Base-by-base conservation (phyloP, 768 basidiomycete genomes). In the Daedalea quercina region DNA sequence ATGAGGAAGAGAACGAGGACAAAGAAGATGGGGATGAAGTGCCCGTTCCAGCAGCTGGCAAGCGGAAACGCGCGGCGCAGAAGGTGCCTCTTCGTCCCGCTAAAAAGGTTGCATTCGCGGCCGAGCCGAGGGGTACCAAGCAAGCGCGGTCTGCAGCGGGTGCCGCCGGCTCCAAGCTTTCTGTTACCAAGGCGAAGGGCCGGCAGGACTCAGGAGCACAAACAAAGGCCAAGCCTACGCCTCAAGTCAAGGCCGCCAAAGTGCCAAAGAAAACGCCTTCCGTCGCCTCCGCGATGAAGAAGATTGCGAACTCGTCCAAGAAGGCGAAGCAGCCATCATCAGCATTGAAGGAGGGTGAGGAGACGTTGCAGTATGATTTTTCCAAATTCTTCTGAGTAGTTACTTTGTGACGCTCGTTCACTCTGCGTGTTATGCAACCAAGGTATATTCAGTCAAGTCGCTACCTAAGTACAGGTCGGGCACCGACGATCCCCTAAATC, bases 281-380 rank as follows among this genome's bases (percentile, higher is more conserved):
- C 15, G 59, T 55, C 46, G 50, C 59, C n/a, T 65, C 59, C 25
- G 54, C 55, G 37, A 68, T 51, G 46, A 68, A 64, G 54, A 62
- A 71, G 63, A 67, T 67, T 17, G 72, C 73, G 12, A 75, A 74
- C 48, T 64, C 71, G n/a, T 55, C 64, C 44, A 66, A 68, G 52
- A 65, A 61, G 52, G 67, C 61, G 62, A 59, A 54, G 15, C 52
- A 56, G 8, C 51, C 54, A 1, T 59, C 46, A 6, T 53, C 56
- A 22, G 55, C 60, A 43, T 51, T 33, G 24, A 50, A 54, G 50
- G 53, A 52, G 3, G 62, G 62, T 24, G 70, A 65, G 42, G 70
- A 76, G 61, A 75, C 72, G 25, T n/a, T n/a, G n/a, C n/a, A n/a
- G n/a, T 85, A 84, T 62, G 77, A 81, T 63, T 85, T 85, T 62